phyloP scores from a whole-genome alignment of 1,284 basidiomycete species.

The Coniferiporia sulphurascens region DNA sequence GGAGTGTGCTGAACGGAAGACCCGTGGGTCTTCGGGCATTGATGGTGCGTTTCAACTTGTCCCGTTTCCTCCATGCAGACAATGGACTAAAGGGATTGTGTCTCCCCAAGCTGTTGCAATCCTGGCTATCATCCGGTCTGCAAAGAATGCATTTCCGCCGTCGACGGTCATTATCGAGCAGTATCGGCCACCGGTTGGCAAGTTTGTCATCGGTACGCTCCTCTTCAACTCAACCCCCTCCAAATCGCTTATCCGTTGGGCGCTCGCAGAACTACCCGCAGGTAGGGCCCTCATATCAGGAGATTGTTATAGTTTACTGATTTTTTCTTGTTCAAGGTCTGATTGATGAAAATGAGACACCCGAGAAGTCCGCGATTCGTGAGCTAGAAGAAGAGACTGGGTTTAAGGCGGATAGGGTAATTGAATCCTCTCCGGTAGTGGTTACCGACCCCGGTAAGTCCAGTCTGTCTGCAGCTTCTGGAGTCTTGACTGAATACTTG shows the following conservation, averaged over 20 bases:
- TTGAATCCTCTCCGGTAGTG: slow-evolving; percentile 64
- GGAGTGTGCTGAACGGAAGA: slow-evolving; percentile 83
- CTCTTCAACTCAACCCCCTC: background rate
- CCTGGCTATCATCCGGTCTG: slow-evolving; percentile 71
- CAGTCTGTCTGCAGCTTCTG: background rate
- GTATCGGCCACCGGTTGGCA: slow-evolving; percentile 77
- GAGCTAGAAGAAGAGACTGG: slow-evolving; percentile 93
- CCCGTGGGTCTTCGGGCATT: slow-evolving; percentile 40
- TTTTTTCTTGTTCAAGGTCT: slow-evolving; percentile 46
- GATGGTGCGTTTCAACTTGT: background rate
- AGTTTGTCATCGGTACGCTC: slow-evolving; percentile 59
- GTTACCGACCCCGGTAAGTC: slow-evolving; percentile 76
- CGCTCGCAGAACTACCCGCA: slow-evolving; percentile 70
- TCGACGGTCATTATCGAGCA: slow-evolving; percentile 87
- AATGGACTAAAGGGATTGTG: background rate
- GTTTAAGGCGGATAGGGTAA: slow-evolving; percentile 59
- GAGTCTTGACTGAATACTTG: background rate
- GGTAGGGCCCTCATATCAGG: slow-evolving; percentile 34
- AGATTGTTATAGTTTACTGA: background rate
- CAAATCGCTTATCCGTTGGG: background rate
- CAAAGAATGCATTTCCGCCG: slow-evolving; percentile 56
- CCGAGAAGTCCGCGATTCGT: slow-evolving; percentile 73
- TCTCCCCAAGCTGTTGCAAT: slow-evolving; percentile 67
- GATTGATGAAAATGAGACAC: slow-evolving; percentile 76
- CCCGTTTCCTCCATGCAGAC: background rate